phyloP scores from a whole-genome alignment of 2,329 filamentous ascomycete species.

The Cucurbitaria berberidis region DNA sequence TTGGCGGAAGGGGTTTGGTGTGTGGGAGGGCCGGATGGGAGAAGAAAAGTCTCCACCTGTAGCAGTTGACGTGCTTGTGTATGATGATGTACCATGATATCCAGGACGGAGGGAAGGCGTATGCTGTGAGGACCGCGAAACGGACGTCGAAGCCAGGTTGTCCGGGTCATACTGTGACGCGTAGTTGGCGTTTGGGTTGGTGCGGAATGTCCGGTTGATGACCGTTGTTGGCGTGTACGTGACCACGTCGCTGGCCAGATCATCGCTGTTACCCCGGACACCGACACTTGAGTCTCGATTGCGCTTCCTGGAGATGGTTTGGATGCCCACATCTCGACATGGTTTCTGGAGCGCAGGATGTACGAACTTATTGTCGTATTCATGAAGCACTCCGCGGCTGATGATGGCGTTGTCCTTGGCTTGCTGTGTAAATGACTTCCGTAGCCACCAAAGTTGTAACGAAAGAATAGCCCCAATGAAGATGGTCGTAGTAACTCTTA shows the following conservation, averaged over 20 bases:
- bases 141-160: conserved; percentile 37
- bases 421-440: conserved; percentile 79
- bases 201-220: conserved; percentile 75
- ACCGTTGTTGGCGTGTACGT: conserved; percentile 67
- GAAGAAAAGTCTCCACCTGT: conserved; percentile 50
- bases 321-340: conserved; percentile 79
- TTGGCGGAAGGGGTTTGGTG: conserved; percentile 59
- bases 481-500: conserved; percentile 84
- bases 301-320: conserved; percentile 61
- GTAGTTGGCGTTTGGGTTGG: conserved; percentile 84
- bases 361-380: conserved; percentile 96
- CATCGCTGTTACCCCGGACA: conserved; percentile 50
- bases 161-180: conserved; percentile 74
- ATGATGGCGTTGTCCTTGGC: conserved; percentile 83
- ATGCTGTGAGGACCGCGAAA: conserved; percentile 25
- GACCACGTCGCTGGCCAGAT: conserved; percentile 60
- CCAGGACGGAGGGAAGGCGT: conserved; percentile 34
- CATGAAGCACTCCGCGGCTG: conserved; percentile 88
- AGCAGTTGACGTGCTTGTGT: conserved; percentile 47
- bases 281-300: conserved; percentile 47
- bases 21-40: conserved; percentile 54
- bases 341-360: conserved; percentile 85
- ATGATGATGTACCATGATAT: conserved; percentile 34
- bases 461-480: conserved; percentile 77
- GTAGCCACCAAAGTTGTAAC: conserved; percentile 75